Percentiles rank a stretch among this genome's conserved stretches.
Evolutionary conservation across 306 rosid genomes (phyloP).

Genomic region (Prunus davidiana): DNA sequence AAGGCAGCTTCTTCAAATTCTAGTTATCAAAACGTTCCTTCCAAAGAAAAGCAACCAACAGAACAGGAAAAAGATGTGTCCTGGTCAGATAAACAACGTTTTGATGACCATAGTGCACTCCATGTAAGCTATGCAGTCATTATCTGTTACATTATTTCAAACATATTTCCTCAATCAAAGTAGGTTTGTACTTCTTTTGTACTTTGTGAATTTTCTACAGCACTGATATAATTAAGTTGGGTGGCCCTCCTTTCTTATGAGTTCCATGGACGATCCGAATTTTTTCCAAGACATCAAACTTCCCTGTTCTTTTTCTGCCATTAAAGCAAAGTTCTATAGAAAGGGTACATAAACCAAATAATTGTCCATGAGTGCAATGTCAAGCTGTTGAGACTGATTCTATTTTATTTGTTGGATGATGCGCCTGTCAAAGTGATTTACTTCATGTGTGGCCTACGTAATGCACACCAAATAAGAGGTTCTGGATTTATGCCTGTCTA

Average conservation of each 20-base stretch:
- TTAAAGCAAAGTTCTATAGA: background rate
- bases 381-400: background rate
- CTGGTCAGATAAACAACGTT: conserved; percentile 36
- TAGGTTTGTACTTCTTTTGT: background rate
- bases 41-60: conserved; percentile 29
- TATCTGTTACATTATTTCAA: background rate
- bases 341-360: background rate
- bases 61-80: conserved; percentile 29
- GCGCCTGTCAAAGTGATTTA: background rate
- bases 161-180: background rate
- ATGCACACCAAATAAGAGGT: background rate
- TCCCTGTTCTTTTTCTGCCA: background rate
- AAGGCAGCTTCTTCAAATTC: conserved; percentile 34
- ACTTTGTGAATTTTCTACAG: background rate
- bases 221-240: background rate
- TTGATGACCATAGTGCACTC: conserved; percentile 14
- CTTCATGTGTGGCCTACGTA: background rate
- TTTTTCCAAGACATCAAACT: background rate
- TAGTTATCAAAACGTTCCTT: conserved; percentile 30
- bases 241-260: background rate
- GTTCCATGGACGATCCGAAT: background rate
- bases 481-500: background rate
- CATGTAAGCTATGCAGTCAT: background rate
- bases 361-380: background rate
- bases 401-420: background rate